Evolutionary conservation across 176 grass and related monocot species (phyloP).

Genomic region (Paspalum notatum): DNA sequence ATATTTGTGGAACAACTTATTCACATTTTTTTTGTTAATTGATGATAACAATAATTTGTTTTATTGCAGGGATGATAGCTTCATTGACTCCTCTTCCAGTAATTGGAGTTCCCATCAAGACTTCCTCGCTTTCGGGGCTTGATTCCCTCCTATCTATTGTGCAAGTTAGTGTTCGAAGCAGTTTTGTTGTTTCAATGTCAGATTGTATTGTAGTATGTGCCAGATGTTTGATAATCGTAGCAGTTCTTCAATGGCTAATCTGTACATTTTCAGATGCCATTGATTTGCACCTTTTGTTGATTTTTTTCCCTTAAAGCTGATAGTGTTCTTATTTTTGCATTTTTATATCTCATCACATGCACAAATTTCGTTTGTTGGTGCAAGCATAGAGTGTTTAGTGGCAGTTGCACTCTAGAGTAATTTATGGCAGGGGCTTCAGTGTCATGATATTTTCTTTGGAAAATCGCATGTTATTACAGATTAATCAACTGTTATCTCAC

Average conservation of each 20-base stretch:
- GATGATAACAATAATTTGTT: constrained; percentile 1
- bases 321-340: neutral
- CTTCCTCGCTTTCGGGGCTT: constrained; percentile 57
- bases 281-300: neutral
- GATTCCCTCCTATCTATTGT: constrained; percentile 97
- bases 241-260: neutral
- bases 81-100: constrained; percentile 78
- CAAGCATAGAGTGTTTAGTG: neutral
- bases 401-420: neutral
- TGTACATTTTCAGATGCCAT: constrained; percentile 3
- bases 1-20: neutral
- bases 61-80: constrained; percentile 82
- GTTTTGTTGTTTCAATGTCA: constrained; percentile 23
- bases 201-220: constrained; percentile 9
- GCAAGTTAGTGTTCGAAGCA: constrained; percentile 55
- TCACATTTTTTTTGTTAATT: neutral
- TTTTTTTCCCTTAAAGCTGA: neutral
- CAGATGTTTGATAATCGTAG: constrained; percentile 2
- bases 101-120: constrained; percentile 79
- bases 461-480: neutral
- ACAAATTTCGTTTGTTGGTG: neutral
- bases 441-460: neutral
- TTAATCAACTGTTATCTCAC: neutral
- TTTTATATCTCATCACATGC: neutral
- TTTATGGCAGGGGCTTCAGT: neutral